Evolutionary conservation across 202 grass and related monocot genomes (phyloP), one percentile per base, ranked within the genome.

Genomic region (Brachypodium distachyon): DNA sequence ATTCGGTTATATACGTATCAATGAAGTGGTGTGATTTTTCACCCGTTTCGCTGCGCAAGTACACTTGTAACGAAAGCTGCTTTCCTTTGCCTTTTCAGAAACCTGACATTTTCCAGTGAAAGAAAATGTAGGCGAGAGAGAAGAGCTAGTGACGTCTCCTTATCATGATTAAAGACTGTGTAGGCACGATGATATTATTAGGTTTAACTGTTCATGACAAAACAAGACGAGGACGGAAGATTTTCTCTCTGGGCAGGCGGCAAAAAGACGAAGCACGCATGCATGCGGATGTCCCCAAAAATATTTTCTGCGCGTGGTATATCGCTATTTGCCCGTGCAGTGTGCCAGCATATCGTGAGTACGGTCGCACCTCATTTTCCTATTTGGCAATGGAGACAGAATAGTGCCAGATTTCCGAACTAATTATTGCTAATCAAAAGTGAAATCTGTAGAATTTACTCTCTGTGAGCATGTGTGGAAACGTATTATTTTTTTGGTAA

Each of bases 131-230:
- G n/a, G 42, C 31, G 16, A 69, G 64, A 73, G 23, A 60, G 5
- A 34, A 43, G 8, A 67, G 67, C 40, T 55, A 22, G 25, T 23
- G 53, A 36, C 25, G 70, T 61, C 81, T 70, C 69, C 43, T 65
- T 70, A 53, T 70, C 63, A 57, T 49, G 38, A 65, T 49, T 76
- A 79, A 76, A 38, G 53, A 67, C 36, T 19, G 63, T 34, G 72
- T 60, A 16, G 62, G 23, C 19, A 53, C 36, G 32, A 61, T 43
- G 51, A 13, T 42, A 79, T 75, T 46, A 88, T 83, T 75, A 70
- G 69, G 53, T 61, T 42, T 39, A 50, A 76, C 54, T 88, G 19
- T 84, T 88, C 86, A 80, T 76, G 86, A 84, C 70, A 27, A 67
- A 69, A 79, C 62, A 75, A 47, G 70, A 70, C 81, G 29, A 76